A percentile compares a stretch with the other conserved stretches of the same genome.
Conservation (phyloP, 2,329 filamentous ascomycete genomes). For the Neurospora crassa region DNA sequence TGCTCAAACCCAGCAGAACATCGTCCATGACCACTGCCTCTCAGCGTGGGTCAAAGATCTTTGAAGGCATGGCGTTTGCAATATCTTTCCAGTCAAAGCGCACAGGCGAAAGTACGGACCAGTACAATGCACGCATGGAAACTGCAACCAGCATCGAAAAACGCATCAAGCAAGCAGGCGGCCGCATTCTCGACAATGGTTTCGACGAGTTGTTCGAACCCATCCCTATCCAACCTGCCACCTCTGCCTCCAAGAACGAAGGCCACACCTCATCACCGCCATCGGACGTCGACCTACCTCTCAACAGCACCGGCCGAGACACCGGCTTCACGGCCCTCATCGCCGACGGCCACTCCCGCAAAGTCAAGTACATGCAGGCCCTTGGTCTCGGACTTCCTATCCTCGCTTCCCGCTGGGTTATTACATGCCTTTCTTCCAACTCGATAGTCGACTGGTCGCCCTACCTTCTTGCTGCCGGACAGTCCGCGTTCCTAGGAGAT, state of each 20-base stretch:
- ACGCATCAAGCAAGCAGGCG: conserved; percentile 62
- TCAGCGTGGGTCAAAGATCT: conserved; percentile 34
- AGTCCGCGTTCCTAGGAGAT: conserved; percentile 66
- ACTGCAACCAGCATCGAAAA: conserved; percentile 41
- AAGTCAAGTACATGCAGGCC: conserved; percentile 89
- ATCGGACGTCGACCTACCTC: conserved; percentile 31
- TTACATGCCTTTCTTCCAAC: conserved; percentile 55
- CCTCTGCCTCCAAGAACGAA: conserved; percentile 19
- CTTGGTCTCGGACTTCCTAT: conserved; percentile 84
- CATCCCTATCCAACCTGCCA: conserved; percentile 25
- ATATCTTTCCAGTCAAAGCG: conserved; percentile 56
- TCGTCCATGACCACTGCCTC: conserved; percentile 8
- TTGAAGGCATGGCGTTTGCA: conserved; percentile 79
- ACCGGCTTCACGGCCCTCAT: conserved; percentile 78
- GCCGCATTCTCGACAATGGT: conserved; percentile 59
- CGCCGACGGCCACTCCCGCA: conserved; percentile 75
- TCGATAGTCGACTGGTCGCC: conserved; percentile 62
- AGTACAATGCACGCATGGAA: conserved; percentile 28
- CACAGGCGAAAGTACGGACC: conserved; percentile 43
- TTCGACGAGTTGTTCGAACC: conserved; percentile 73
- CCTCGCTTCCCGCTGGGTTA: conserved; percentile 72
- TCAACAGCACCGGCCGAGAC: conserved; percentile 42
- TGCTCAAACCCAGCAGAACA: conserved; percentile 16
- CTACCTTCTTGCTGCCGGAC: conserved; percentile 79
- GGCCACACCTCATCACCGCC: conserved; percentile 12